Evolutionary conservation across 169 alveolate genomes (phyloP), one percentile per base, ranked within the genome.

Genomic region (Cryptosporidium ryanae): DNA sequence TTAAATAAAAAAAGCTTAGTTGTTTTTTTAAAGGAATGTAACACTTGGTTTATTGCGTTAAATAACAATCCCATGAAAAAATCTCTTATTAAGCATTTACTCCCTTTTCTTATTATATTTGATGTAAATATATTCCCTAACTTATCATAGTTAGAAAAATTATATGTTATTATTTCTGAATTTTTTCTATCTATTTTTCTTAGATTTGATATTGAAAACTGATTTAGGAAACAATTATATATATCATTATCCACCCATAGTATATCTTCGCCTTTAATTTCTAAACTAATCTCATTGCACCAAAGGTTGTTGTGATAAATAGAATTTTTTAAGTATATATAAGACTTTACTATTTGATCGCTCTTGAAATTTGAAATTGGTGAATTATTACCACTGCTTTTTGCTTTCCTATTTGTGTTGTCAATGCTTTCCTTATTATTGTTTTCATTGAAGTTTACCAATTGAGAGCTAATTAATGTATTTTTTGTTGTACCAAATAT

Each of bases 271-370:
- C 12, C 48, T 49, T 50, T 57, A 15, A 68, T 2, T 44, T 66
- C 82, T 6, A 43, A 8, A 8, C 29, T 21, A 15, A 50, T 66
- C 3, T 68, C 66, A 29, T 31, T 68, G 55, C 34, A 68, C 83
- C 83, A 68, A 10, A 68, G 55, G 52, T 68, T 68, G 55, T 68
- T 68, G 4, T 31, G 29, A 17, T n/a, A 68, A 68, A 68, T 68
- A 13, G 83, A 68, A 13, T 38, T 54, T 29, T 31, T 68, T 1
- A 68, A 46, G 43, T 68, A 50, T 3, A 15, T 55, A 27, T 52
- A 68, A 27, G 55, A 21, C 48, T 68, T 64, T 31, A 68, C 31
- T 21, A 4, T 27, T 38, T 68, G 83, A 38, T 12, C 1, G 38
- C 55, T 55, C 43, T 2, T 1, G 0, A 66, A 52, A 29, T 52